These are phyloP conservation scores for Aspergillus carbonarius DNA, from an alignment of 2,329 filamentous ascomycete species.

Conservation along the genomic window DNA sequence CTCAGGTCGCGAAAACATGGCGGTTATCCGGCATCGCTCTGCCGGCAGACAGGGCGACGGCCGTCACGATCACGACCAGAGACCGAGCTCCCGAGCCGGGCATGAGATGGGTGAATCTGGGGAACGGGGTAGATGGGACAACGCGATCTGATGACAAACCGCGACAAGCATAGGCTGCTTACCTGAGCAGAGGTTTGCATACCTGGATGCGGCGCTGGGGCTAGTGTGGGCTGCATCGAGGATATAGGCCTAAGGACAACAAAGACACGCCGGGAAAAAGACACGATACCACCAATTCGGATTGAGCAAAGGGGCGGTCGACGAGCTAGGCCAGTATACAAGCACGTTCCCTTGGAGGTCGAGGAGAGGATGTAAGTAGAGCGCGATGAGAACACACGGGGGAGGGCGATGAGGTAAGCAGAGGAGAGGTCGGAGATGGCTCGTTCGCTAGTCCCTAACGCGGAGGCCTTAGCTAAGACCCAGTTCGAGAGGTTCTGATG, in stretches of 20 bases:
- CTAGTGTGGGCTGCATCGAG: constrained; percentile 48
- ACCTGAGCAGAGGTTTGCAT: constrained; percentile 55
- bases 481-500: constrained; percentile 3
- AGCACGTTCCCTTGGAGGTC: constrained; percentile 8
- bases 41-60: neutral
- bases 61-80: constrained; percentile 1
- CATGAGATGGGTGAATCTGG: constrained; percentile 5
- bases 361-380: constrained; percentile 15
- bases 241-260: constrained; percentile 14
- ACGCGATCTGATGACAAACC: constrained; percentile 39
- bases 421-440: constrained; percentile 15
- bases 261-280: constrained; percentile 18
- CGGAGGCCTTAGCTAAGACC: neutral
- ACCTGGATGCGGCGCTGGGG: constrained; percentile 50
- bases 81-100: neutral
- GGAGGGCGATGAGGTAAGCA: constrained; percentile 40
- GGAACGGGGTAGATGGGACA: constrained; percentile 11
- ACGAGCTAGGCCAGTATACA: constrained; percentile 5
- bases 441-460: constrained; percentile 12
- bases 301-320: constrained; percentile 3
- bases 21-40: constrained; percentile 5
- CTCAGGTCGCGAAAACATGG: constrained; percentile 1
- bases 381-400: constrained; percentile 21
- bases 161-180: constrained; percentile 42
- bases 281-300: constrained; percentile 18